Conservation (phyloP, 2,329 filamentous ascomycete genomes). For the Curvularia spicifera region DNA sequence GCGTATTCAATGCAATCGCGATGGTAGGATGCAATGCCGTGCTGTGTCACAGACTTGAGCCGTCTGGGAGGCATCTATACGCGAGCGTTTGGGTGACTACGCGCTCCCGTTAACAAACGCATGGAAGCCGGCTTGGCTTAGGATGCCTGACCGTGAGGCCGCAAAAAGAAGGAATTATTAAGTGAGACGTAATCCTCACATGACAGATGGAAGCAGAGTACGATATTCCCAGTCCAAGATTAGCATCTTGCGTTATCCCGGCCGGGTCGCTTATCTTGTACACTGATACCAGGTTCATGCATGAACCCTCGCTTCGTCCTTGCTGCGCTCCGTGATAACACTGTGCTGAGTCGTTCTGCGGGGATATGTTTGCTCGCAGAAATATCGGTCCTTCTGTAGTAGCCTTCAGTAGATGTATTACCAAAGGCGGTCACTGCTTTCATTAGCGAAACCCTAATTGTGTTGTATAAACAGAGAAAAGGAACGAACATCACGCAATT, state of each 20-base stretch:
- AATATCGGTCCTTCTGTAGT: neutral
- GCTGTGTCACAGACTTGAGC: neutral
- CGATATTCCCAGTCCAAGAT: neutral
- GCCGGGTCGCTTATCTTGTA: slow-evolving; percentile 2
- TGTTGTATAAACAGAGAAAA: neutral
- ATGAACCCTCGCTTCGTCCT: neutral
- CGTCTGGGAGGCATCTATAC: neutral
- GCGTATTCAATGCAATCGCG: neutral
- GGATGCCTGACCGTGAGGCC: neutral
- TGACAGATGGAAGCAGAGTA: neutral
- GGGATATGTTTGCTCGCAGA: neutral
- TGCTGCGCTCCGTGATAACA: neutral
- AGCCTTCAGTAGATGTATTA: neutral
- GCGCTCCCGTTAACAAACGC: neutral
- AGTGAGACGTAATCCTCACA: neutral
- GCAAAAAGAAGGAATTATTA: neutral
- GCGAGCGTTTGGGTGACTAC: neutral
- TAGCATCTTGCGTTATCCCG: slow-evolving; percentile 2
- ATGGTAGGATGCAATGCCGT: slow-evolving; percentile 1
- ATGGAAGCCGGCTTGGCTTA: slow-evolving; percentile 1
- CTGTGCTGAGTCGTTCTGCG: neutral
- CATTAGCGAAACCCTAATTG: neutral
- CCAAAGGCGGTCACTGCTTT: neutral
- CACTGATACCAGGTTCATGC: neutral
- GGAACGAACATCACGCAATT: neutral